Base-by-base conservation (phyloP, 2,329 filamentous ascomycete genomes). In the Verticillium nubilum region DNA sequence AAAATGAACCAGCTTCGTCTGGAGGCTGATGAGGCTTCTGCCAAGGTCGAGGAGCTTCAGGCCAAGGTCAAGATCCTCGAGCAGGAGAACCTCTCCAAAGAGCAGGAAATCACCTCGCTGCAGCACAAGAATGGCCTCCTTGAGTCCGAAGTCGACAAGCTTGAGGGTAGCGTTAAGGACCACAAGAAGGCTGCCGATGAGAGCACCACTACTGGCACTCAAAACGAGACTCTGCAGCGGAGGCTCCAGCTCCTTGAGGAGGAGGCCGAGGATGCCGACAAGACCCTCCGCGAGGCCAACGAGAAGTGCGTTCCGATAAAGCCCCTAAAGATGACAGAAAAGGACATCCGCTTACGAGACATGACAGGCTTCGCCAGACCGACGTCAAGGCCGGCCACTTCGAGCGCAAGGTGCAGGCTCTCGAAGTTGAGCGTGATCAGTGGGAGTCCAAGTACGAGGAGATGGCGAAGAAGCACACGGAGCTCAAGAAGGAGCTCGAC, bases 391-490 rank as follows among this genome's bases (percentile, higher is more conserved):
- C 94, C 72, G 95, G 94, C 71, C 94, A 99, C 83, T 98, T 94
- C 79, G 95, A 99, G 83, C 95, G 95, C 80, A 98, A 98, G 85
- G 95, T 98, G 69, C 92, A 97, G 79, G 94, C 95, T 70, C 88
- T 97, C 72, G 95, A 99, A 81, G 83, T 86, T 72, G 86, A 93
- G 75, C 90, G 91, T 71, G 92, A 97, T 78, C 87, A 93, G 78
- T 97, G 93, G 93, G 95, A 98, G 83, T 75, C 84, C 78, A 98
- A 99, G 84, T 98, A 96, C 81, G 95, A 98, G 80, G 94, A 98
- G 77, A 96, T 97, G 89, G 78, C 88, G 69, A 90, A 93, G 86
- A 96, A 97, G 81, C 90, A 96, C 83, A 79, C 80, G 67, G 76
- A 83, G 60, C 84, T 92, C 69, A 88, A 96, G 84, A 94, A 94